A percentile compares a stretch with the other conserved stretches of the same genome.
phyloP scores from a whole-genome alignment of 1,139 yeast genomes.

The Hyphopichia burtonii region DNA sequence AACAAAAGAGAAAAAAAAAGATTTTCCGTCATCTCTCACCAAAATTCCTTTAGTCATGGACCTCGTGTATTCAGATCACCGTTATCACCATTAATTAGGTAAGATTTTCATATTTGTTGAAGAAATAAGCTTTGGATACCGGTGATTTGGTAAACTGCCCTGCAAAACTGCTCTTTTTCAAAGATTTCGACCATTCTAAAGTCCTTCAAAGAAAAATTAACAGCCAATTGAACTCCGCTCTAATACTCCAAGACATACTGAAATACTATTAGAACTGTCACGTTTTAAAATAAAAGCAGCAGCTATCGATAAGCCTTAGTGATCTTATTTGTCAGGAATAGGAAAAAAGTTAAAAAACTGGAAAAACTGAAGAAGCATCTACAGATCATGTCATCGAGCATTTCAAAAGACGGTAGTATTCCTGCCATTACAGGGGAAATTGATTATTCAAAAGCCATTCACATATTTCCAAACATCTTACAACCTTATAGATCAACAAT shows the following conservation, averaged over 20 bases:
- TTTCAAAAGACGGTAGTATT: constrained; percentile 15
- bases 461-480: constrained; percentile 49
- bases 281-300: too few species aligned
- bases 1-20: neutral
- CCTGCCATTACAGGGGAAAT: constrained; percentile 48
- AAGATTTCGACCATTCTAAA: neutral
- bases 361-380: too few species aligned
- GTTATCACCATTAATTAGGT: too few species aligned
- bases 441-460: constrained; percentile 37
- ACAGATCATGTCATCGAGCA: constrained; percentile 1
- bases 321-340: too few species aligned
- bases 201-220: neutral
- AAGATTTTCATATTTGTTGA: too few species aligned
- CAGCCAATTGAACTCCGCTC: neutral
- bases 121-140: too few species aligned
- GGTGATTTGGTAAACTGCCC: too few species aligned
- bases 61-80: neutral
- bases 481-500: constrained; percentile 59
- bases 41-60: neutral
- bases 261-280: too few species aligned
- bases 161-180: neutral
- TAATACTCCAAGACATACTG: too few species aligned
- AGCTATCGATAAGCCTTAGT: too few species aligned
- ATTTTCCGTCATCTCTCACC: neutral
- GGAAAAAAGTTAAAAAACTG: too few species aligned